phyloP scores from a whole-genome alignment of 2,329 filamentous ascomycete genomes.

The Elsinoe necatrix region DNA sequence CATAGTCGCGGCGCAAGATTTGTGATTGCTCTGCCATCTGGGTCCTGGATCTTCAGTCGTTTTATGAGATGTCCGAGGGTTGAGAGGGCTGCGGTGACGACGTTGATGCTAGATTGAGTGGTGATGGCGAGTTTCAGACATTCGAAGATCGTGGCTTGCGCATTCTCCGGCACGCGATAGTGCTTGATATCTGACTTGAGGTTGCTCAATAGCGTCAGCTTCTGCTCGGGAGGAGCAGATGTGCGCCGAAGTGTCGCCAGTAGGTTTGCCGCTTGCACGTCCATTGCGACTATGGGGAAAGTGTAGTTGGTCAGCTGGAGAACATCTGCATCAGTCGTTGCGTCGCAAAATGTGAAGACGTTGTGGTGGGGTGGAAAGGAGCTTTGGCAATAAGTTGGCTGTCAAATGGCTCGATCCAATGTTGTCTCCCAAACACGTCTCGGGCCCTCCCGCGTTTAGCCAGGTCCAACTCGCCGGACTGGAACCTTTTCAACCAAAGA shows the following conservation, averaged over 20 bases:
- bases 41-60: conserved; percentile 75
- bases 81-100: conserved; percentile 77
- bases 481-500: not conserved
- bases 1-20: conserved; percentile 60
- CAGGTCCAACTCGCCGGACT: not conserved
- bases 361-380: conserved; percentile 7
- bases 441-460: conserved; percentile 9
- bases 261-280: conserved; percentile 47
- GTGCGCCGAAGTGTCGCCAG: conserved; percentile 49
- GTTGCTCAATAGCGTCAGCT: conserved; percentile 59
- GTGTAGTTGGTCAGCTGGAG: not conserved
- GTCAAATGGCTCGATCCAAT: not conserved
- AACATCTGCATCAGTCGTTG: not conserved
- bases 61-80: conserved; percentile 82
- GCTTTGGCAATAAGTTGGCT: not conserved
- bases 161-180: conserved; percentile 71
- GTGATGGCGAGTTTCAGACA: conserved; percentile 66
- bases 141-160: conserved; percentile 69
- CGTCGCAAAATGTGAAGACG: conserved; percentile 1
- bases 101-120: conserved; percentile 62
- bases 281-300: conserved; percentile 37
- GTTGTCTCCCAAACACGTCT: conserved; percentile 16
- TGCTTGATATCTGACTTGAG: conserved; percentile 86
- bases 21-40: conserved; percentile 59
- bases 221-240: conserved; percentile 59